These are phyloP conservation scores for Cercospora zeae-maydis DNA, from an alignment of 2,329 filamentous ascomycete species.

Conservation along the genomic window DNA sequence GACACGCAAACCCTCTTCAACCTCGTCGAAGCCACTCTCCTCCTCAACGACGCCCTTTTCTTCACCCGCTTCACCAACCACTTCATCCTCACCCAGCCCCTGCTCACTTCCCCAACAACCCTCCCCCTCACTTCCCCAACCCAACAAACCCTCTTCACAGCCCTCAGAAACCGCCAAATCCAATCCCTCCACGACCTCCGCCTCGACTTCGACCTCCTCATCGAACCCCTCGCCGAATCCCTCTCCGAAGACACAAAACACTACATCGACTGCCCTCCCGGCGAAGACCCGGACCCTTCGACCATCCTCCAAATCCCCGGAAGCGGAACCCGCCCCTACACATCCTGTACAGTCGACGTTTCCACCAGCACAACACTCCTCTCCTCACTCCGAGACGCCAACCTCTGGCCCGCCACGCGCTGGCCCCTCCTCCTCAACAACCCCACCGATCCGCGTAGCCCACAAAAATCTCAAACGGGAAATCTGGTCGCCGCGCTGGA, in stretches of 20 bases:
- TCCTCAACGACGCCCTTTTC: slow-evolving; percentile 31
- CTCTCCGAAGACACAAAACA: slow-evolving; percentile 27
- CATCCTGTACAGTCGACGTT: slow-evolving; percentile 27
- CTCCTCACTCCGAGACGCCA: slow-evolving; percentile 28
- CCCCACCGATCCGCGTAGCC: background rate
- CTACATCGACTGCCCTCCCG: slow-evolving; percentile 31
- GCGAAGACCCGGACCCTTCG: slow-evolving; percentile 23
- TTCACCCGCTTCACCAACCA: slow-evolving; percentile 32
- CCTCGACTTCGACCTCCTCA: slow-evolving; percentile 28
- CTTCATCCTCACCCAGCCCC: slow-evolving; percentile 21
- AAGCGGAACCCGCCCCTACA: too few relatives aligned
- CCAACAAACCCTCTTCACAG: slow-evolving; percentile 13
- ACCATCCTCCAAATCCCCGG: slow-evolving; percentile 10
- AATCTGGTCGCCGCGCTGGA: slow-evolving; percentile 12
- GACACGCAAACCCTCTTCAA: slow-evolving; percentile 17
- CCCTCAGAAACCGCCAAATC: slow-evolving; percentile 21
- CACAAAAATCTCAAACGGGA: background rate
- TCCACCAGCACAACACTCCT: slow-evolving; percentile 26
- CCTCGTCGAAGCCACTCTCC: slow-evolving; percentile 27
- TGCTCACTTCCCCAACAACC: slow-evolving; percentile 1
- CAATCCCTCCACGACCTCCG: slow-evolving; percentile 14
- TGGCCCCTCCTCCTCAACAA: slow-evolving; percentile 17
- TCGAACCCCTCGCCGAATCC: slow-evolving; percentile 26
- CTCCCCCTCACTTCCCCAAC: background rate
- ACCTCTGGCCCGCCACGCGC: slow-evolving; percentile 29